Conservation (phyloP, 331 rosid species). For the Phaseolus coccineus region DNA sequence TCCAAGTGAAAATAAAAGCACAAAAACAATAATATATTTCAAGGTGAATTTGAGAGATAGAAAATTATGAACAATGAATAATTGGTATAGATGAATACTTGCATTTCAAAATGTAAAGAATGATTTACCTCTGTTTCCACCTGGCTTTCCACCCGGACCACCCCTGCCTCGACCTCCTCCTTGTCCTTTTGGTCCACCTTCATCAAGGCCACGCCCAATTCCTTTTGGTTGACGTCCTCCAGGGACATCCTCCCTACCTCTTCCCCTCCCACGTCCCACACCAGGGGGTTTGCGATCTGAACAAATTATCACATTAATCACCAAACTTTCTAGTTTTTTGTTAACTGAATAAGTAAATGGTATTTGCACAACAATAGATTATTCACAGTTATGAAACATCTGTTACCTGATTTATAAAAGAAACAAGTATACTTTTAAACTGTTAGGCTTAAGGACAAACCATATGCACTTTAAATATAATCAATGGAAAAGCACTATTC, state of each 20-base stretch:
- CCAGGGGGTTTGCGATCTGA: constrained; percentile 97
- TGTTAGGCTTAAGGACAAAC: background rate
- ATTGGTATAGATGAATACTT: background rate
- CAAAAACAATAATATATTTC: background rate
- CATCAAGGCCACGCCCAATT: constrained; percentile 95
- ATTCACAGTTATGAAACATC: background rate
- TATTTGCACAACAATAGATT: constrained; percentile 9
- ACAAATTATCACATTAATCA: constrained; percentile 36
- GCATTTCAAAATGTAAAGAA: constrained; percentile 28
- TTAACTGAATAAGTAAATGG: constrained; percentile 8
- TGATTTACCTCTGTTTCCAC: constrained; percentile 84
- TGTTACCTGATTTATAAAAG: background rate
- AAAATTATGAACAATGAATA: background rate
- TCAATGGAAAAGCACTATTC: too few relatives aligned
- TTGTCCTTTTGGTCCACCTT: constrained; percentile 73
- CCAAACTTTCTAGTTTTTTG: constrained; percentile 17
- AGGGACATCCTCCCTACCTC: constrained; percentile 87
- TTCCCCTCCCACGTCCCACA: constrained; percentile 98
- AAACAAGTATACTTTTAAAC: background rate
- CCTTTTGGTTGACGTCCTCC: constrained; percentile 89
- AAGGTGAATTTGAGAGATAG: background rate
- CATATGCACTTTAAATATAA: constrained; percentile 13
- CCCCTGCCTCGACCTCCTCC: constrained; percentile 95
- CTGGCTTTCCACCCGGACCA: constrained; percentile 79
- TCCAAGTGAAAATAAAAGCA: constrained; percentile 1